A percentile compares a stretch with the other conserved stretches of the same genome.
phyloP scores from a whole-genome alignment of 2,329 filamentous ascomycete genomes.

The Canariomyces notabilis region DNA sequence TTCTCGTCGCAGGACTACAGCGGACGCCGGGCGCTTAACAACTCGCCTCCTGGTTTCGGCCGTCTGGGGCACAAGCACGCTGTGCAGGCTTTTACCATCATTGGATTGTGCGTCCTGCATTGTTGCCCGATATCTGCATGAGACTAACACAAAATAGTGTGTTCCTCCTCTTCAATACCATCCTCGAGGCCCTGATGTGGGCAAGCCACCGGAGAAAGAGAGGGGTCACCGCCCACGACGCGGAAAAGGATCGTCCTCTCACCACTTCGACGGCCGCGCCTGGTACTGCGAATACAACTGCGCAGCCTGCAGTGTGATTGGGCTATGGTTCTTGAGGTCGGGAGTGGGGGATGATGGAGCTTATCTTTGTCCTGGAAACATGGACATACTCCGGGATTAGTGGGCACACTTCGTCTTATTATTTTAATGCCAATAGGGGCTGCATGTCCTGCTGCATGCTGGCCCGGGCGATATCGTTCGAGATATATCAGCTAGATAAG shows the following conservation, averaged over 20 bases:
- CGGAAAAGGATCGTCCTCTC: slow-evolving; percentile 10
- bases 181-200: slow-evolving; percentile 24
- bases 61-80: slow-evolving; percentile 22
- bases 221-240: not conserved
- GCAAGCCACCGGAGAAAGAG: slow-evolving; percentile 5
- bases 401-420: too few species aligned
- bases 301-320: not conserved
- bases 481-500: too few species aligned
- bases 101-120: slow-evolving; percentile 22
- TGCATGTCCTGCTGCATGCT: too few species aligned
- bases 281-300: not conserved
- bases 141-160: too few species aligned
- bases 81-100: slow-evolving; percentile 20
- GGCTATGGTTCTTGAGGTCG: not conserved
- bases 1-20: slow-evolving; percentile 22
- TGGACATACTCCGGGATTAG: too few species aligned
- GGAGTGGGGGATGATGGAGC: not conserved
- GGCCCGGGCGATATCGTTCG: too few species aligned
- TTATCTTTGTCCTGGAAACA: too few species aligned
- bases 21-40: slow-evolving; percentile 16
- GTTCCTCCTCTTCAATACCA: slow-evolving; percentile 20
- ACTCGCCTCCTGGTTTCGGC: slow-evolving; percentile 2
- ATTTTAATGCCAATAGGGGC: too few species aligned
- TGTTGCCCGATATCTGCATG: too few species aligned
- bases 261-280: not conserved